Evolutionary conservation across 495 filamentous ascomycete genomes (phyloP), one percentile per base, ranked within the genome.

Genomic region (Hypoxylon cercidicola): DNA sequence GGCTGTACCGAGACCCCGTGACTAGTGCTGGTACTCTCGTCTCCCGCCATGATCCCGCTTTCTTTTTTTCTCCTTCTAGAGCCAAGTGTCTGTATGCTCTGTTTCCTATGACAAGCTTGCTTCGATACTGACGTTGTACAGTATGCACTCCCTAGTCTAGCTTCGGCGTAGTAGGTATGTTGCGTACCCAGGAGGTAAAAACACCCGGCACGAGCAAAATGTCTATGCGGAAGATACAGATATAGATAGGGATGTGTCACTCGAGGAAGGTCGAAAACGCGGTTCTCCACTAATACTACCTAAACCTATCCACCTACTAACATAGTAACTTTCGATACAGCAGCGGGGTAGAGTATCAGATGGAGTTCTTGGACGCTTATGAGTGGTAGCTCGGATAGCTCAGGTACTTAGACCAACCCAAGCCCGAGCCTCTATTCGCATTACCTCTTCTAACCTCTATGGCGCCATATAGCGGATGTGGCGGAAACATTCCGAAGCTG

Each of bases 41-140:
- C 64, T 55, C 21, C 64, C n/a, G 65, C 55, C 65, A 68, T 68
- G 49, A 46, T 53, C 28, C 19, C 12, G 41, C 43, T 25, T 54
- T 25, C 50, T 50, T 18, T 8, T 18, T 46, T 40, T 2, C 44
- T 19, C 41, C 20, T 11, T n/a, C n/a, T n/a, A n/a, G n/a, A 43
- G 40, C 37, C n/a, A 15, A 20, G 43, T 60, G 18, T 41, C 23
- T n/a, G 49, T 49, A 32, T 37, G 4, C 47, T 13, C 18, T 1
- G 9, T 28, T 5, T 28, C 39, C 15, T 44, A 40, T 13, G 13
- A 40, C 45, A 44, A 47, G 30, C 16, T 28, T 43, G 19, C 12
- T 8, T 37, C n/a, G 43, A 5, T 12, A 7, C 25, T 28, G 3
- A 7, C 11, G 11, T 19, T 39, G 12, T 40, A 37, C 3, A 9